Conservation (phyloP, 345 rosid species). For the Citrus glauca region DNA sequence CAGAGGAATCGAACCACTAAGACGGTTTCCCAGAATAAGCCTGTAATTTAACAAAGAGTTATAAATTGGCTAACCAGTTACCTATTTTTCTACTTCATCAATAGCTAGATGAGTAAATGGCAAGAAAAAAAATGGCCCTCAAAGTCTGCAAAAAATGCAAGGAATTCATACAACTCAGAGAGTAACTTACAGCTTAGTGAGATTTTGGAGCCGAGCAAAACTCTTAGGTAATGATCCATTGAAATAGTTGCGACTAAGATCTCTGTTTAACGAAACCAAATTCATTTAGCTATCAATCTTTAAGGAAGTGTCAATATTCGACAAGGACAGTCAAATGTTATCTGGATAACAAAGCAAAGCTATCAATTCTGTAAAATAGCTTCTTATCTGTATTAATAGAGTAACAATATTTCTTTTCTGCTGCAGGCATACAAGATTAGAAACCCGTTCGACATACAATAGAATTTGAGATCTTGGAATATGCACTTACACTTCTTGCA, state of each 20-base stretch:
- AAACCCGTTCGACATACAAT: background rate
- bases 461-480: background rate
- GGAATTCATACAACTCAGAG: background rate
- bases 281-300: background rate
- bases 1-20: conserved; percentile 58
- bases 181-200: conserved; percentile 14
- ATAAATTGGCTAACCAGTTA: background rate
- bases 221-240: conserved; percentile 64
- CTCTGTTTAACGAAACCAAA: conserved; percentile 38
- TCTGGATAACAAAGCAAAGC: background rate
- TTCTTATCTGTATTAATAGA: too few relatives aligned
- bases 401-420: background rate
- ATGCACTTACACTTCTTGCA: conserved; percentile 50
- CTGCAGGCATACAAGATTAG: background rate
- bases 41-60: conserved; percentile 25
- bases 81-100: background rate
- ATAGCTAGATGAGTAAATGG: background rate
- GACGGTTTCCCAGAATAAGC: conserved; percentile 56
- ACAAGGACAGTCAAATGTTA: background rate
- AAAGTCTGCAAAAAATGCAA: background rate
- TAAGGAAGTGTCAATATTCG: background rate
- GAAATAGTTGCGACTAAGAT: conserved; percentile 66
- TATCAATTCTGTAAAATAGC: background rate
- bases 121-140: background rate
- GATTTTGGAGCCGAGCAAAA: conserved; percentile 43